Evolutionary conservation across 805 yeast genomes (phyloP).

Genomic region (Wickerhamiella qilinensis): DNA sequence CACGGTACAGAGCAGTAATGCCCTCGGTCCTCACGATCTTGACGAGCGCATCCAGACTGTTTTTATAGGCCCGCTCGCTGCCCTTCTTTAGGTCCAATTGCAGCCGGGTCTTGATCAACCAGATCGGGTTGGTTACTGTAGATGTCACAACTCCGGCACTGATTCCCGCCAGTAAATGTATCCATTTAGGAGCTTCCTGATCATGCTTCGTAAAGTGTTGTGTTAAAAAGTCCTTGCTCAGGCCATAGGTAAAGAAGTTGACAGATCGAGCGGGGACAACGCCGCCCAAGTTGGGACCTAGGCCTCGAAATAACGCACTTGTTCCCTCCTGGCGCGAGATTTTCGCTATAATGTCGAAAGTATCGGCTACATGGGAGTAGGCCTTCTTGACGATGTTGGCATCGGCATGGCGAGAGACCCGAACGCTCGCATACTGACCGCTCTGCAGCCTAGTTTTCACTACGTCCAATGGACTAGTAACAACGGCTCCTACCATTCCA

Average conservation of each 20-base stretch:
- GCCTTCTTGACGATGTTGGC: slow-evolving; percentile 19
- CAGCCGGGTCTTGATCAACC: slow-evolving; percentile 89
- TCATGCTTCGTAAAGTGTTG: slow-evolving; percentile 46
- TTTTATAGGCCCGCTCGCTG: slow-evolving; percentile 43
- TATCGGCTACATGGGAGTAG: slow-evolving; percentile 67
- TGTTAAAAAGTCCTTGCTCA: slow-evolving; percentile 67
- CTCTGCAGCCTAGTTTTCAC: slow-evolving; percentile 92
- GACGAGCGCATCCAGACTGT: slow-evolving; percentile 69
- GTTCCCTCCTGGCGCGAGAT: slow-evolving; percentile 69
- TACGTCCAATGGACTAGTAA: slow-evolving; percentile 89
- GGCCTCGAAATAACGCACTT: slow-evolving; percentile 76
- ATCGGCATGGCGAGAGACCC: slow-evolving; percentile 4
- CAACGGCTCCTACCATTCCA: slow-evolving; percentile 94
- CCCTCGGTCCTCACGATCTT: slow-evolving; percentile 68
- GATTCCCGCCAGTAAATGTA: slow-evolving; percentile 75
- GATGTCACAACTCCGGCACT: slow-evolving; percentile 89
- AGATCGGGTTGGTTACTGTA: slow-evolving; percentile 93
- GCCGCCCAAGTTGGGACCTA: slow-evolving; percentile 94
- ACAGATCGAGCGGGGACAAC: slow-evolving; percentile 97
- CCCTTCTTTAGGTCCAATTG: slow-evolving; percentile 60
- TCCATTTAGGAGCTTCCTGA: slow-evolving; percentile 54
- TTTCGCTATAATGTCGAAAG: slow-evolving; percentile 50
- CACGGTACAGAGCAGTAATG: slow-evolving; percentile 61
- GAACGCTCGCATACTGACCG: slow-evolving; percentile 38
- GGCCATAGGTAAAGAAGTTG: slow-evolving; percentile 91